A percentile compares a stretch with the other conserved stretches of the same genome.
Evolutionary conservation across 129 eudicot genomes (phyloP).

Genomic region (Tagetes patula): DNA sequence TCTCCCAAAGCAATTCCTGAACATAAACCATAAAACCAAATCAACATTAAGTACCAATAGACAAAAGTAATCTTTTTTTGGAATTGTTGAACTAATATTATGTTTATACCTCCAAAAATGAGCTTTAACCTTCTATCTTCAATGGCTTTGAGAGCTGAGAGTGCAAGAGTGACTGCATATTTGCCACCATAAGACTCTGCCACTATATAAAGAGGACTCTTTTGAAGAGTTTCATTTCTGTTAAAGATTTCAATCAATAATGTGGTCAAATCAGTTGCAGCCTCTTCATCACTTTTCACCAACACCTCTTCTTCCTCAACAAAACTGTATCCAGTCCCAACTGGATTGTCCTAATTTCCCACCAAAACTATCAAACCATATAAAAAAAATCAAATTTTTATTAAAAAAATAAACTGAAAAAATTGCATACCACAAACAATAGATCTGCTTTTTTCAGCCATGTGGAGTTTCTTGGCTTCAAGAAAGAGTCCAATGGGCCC

Average conservation of each 20-base stretch:
- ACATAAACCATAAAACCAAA: slow-evolving; percentile 5
- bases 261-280: slow-evolving; percentile 74
- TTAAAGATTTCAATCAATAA: slow-evolving; percentile 60
- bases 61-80: neutral
- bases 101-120: slow-evolving; percentile 65
- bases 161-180: slow-evolving; percentile 73
- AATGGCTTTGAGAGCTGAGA: slow-evolving; percentile 71
- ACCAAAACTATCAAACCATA: slow-evolving; percentile 10
- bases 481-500: slow-evolving; percentile 72
- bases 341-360: slow-evolving; percentile 78
- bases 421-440: slow-evolving; percentile 70
- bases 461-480: slow-evolving; percentile 89
- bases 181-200: slow-evolving; percentile 93
- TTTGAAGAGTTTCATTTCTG: slow-evolving; percentile 47
- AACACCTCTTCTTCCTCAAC: slow-evolving; percentile 57
- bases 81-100: neutral
- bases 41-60: neutral
- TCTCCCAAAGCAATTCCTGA: slow-evolving; percentile 84
- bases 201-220: slow-evolving; percentile 69
- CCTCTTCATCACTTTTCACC: slow-evolving; percentile 81
- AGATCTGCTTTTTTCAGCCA: slow-evolving; percentile 84
- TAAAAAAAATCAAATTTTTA: neutral
- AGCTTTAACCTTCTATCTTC: slow-evolving; percentile 56
- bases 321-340: slow-evolving; percentile 90
- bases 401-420: neutral